phyloP scores from a whole-genome alignment of 192 early-diverging fungal species.

The Coemansia sp. region DNA sequence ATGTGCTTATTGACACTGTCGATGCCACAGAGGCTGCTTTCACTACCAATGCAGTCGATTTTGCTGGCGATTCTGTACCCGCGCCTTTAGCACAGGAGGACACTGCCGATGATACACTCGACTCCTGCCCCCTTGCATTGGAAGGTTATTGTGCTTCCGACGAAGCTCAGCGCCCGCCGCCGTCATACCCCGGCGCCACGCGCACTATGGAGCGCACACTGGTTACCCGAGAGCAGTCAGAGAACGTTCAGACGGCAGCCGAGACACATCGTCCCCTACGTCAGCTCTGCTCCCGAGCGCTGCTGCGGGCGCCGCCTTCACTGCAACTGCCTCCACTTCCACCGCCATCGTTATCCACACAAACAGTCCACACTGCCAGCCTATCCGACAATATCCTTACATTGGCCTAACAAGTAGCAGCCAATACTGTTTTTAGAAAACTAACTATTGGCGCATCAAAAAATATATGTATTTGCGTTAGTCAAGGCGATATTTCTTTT shows the following conservation, averaged over 20 bases:
- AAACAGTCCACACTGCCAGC: neutral
- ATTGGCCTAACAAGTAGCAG: neutral
- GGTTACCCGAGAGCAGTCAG: constrained; percentile 1
- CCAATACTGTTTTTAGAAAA: neutral
- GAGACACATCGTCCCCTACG: constrained; percentile 3
- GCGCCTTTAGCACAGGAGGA: neutral
- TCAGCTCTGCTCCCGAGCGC: constrained; percentile 21
- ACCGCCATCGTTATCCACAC: neutral
- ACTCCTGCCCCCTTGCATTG: constrained; percentile 27
- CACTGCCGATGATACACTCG: neutral
- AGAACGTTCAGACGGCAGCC: neutral
- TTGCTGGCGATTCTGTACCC: no score
- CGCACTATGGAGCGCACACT: constrained; percentile 33
- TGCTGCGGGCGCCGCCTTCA: constrained; percentile 10
- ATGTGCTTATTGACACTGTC: constrained; percentile 37
- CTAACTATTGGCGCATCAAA: no score
- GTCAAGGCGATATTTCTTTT: neutral
- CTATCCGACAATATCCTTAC: neutral
- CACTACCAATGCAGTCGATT: neutral
- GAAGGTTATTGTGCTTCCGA: constrained; percentile 29
- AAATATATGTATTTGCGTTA: no score
- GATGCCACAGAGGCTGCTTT: neutral
- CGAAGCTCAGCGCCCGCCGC: constrained; percentile 22
- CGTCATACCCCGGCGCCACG: constrained; percentile 32
- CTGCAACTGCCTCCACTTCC: neutral